Evolutionary conservation across 805 yeast species (phyloP).

Genomic region (Nakazawaea sp.): DNA sequence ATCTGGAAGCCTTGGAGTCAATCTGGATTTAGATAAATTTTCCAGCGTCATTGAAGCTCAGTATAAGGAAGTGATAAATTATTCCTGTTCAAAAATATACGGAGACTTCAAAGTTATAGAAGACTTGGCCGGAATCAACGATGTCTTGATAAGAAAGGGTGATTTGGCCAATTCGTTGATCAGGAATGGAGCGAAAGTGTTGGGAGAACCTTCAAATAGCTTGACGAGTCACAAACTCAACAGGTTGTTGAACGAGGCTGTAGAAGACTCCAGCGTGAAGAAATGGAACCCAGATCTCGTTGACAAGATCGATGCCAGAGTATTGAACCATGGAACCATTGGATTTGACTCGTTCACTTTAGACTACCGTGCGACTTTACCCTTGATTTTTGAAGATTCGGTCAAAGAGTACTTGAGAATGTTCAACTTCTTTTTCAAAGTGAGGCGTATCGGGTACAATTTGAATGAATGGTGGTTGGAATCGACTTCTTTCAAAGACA

Average conservation of each 20-base stretch:
- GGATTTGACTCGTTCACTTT: slow-evolving; percentile 94
- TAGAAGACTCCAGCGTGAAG: slow-evolving; percentile 44
- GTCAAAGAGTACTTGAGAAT: slow-evolving; percentile 66
- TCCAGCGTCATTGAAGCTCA: slow-evolving; percentile 32
- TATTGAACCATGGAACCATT: slow-evolving; percentile 62
- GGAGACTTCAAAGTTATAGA: slow-evolving; percentile 39
- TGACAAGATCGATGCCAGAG: slow-evolving; percentile 71
- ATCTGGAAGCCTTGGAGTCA: slow-evolving; percentile 18
- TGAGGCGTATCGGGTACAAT: slow-evolving; percentile 54
- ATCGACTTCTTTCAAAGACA: slow-evolving; percentile 19
- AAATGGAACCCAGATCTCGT: slow-evolving; percentile 31
- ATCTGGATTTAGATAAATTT: slow-evolving; percentile 25
- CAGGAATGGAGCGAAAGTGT: slow-evolving; percentile 40
- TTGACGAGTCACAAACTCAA: slow-evolving; percentile 64
- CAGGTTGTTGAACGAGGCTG: slow-evolving; percentile 56
- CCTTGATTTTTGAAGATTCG: slow-evolving; percentile 32
- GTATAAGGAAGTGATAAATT: slow-evolving; percentile 45
- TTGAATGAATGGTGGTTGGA: slow-evolving; percentile 43
- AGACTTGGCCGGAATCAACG: slow-evolving; percentile 58
- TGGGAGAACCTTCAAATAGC: slow-evolving; percentile 56
- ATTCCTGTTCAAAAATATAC: slow-evolving; percentile 42
- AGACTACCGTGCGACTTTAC: slow-evolving; percentile 55
- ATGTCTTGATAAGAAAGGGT: slow-evolving; percentile 68
- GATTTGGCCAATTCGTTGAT: slow-evolving; percentile 73
- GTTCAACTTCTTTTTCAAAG: slow-evolving; percentile 80